Evolutionary conservation across 208 protist genomes (phyloP), one percentile per base, ranked within the genome.

Genomic region (Acanthamoeba healyi): DNA sequence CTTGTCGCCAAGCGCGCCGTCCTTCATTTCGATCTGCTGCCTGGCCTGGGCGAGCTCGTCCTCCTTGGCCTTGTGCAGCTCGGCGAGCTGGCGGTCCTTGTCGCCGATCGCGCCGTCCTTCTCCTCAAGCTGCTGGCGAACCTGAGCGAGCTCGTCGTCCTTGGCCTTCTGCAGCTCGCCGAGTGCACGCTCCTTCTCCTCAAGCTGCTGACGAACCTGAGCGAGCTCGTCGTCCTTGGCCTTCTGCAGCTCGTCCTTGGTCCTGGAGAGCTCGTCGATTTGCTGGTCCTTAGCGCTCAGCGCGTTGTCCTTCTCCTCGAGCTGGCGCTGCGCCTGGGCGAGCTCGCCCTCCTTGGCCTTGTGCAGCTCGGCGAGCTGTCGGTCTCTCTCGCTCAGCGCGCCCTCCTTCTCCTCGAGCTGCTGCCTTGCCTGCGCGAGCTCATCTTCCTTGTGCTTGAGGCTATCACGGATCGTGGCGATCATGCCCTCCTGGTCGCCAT

Each of bases 371-470:
- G 49, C 49, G 49, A 54, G 49, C 15, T 54, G 10, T 54, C 15
- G 49, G 15, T 54, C 49, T 15, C 15, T 54, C 10, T 54, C 49
- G 15, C 49, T 15, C 10, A 54, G 49, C 49, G 49, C 49, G 49
- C n/a, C n/a, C n/a, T n/a, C n/a, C n/a, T n/a, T n/a, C n/a, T n/a
- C n/a, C n/a, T n/a, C n/a, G n/a, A n/a, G 22, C 77, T 86, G 77
- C 46, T 86, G 40, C 3, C 44, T 9, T 1, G 26, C 77, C 3
- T 51, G 24, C 6, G 46, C 46, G 17, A 86, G 46, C 40, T 86
- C 77, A 6, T 86, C 77, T 2, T 86, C 77, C 29, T 86, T 86
- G 40, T 44, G 14, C 36, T 86, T 42, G 44, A 86, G 46, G 46
- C 77, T 86, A 2, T 58, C 77, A 22, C 46, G 40, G 5, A 86